phyloP scores from a whole-genome alignment of 139 green algal species.

The Astrephomene gubernaculifera region DNA sequence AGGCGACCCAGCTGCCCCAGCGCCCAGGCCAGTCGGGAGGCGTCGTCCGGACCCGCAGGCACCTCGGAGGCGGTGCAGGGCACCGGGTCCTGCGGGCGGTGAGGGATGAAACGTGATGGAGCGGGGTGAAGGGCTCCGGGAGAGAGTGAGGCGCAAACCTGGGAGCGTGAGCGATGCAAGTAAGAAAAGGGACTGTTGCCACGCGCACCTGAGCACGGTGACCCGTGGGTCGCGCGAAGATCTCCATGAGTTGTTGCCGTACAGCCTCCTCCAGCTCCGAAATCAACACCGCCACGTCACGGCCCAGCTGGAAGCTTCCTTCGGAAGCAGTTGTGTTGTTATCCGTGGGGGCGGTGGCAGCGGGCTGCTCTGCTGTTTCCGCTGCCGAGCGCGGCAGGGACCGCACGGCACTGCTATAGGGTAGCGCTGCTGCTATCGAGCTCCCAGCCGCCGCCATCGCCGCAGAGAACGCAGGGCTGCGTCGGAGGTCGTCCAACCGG shows the following conservation, averaged over 20 bases:
- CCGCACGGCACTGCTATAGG: too few relatives aligned
- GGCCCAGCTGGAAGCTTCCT: constrained; percentile 37
- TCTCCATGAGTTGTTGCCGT: constrained; percentile 48
- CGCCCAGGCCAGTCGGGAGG: constrained; percentile 52
- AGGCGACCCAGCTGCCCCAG: constrained; percentile 49
- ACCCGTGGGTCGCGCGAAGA: constrained; percentile 34
- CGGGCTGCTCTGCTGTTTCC: too few relatives aligned
- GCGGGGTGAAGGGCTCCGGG: background rate
- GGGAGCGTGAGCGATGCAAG: too few relatives aligned
- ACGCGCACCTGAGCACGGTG: background rate
- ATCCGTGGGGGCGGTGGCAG: too few relatives aligned
- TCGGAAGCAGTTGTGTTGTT: too few relatives aligned
- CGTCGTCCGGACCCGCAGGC: constrained; percentile 22
- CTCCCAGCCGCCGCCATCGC: background rate
- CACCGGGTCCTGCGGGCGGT: background rate
- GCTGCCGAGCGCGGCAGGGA: too few relatives aligned
- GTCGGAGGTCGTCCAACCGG: constrained; percentile 60
- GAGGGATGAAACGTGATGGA: background rate
- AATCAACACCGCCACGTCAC: constrained; percentile 52
- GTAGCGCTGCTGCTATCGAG: too few relatives aligned
- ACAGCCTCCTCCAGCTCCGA: constrained; percentile 51
- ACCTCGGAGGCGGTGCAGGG: constrained; percentile 17
- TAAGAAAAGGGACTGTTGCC: too few relatives aligned
- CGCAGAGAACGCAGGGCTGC: constrained; percentile 46
- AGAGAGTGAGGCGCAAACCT: too few relatives aligned